Evolutionary conservation across 148 eudicot genomes (phyloP).

Genomic region (Diospyros lotus): DNA sequence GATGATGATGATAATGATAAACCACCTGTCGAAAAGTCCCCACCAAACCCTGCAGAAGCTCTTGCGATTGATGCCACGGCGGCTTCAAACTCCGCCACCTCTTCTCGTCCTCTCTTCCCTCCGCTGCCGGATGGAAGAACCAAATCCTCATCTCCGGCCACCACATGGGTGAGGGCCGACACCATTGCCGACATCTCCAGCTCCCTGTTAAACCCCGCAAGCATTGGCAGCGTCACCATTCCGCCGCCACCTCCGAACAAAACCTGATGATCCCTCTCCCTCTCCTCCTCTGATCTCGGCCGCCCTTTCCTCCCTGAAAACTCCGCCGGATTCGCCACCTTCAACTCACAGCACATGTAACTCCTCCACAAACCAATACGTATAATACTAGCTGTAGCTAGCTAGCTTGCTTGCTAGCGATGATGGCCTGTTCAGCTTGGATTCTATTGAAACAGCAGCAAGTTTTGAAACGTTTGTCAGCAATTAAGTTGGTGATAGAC

Average conservation of each 20-base stretch:
- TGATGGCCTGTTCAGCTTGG: no score
- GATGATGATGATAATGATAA: background rate
- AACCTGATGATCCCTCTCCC: slow-evolving; percentile 15
- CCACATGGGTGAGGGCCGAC: slow-evolving; percentile 62
- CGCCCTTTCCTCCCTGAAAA: background rate
- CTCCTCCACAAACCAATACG: no score
- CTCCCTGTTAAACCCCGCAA: slow-evolving; percentile 47
- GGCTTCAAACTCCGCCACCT: background rate
- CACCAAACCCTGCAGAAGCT: background rate
- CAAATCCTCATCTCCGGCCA: slow-evolving; percentile 31
- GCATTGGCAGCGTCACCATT: slow-evolving; percentile 26
- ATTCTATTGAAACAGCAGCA: no score
- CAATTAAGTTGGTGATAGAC: no score
- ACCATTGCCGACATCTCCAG: slow-evolving; percentile 60
- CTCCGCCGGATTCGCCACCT: slow-evolving; percentile 36
- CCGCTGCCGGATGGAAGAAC: slow-evolving; percentile 12
- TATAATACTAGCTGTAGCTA: no score
- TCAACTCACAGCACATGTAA: slow-evolving; percentile 18
- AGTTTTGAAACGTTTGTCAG: no score
- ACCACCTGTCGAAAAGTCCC: background rate
- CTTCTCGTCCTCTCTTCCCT: slow-evolving; percentile 37
- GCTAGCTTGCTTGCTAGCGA: no score
- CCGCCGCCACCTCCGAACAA: background rate
- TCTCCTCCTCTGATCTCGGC: slow-evolving; percentile 6
- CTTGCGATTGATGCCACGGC: slow-evolving; percentile 2